Conservation (phyloP, 331 rosid genomes). For the Quercus phellos region DNA sequence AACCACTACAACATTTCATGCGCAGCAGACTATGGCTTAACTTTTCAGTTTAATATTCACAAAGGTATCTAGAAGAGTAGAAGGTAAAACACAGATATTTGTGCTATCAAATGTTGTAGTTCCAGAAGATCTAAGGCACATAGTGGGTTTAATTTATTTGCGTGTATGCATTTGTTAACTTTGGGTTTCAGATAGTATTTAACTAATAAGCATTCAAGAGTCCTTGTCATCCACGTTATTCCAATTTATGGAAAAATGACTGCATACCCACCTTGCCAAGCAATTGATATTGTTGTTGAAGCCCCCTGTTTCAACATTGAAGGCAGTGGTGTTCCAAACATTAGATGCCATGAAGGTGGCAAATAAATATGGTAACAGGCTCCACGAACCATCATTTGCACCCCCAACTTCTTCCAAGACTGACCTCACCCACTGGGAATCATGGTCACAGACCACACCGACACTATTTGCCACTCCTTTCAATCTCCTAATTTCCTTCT, state of each 20-base stretch:
- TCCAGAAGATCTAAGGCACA: not conserved
- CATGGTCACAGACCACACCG: slow-evolving; percentile 69
- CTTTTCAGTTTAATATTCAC: slow-evolving; percentile 2
- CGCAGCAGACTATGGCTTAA: not conserved
- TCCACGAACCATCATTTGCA: slow-evolving; percentile 97
- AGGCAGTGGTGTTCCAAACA: slow-evolving; percentile 87
- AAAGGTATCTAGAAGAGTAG: slow-evolving; percentile 6
- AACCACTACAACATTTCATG: not conserved
- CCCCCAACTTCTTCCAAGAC: slow-evolving; percentile 89
- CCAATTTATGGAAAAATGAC: slow-evolving; percentile 14
- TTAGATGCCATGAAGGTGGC: slow-evolving; percentile 90
- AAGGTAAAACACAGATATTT: not conserved
- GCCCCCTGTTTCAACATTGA: slow-evolving; percentile 91
- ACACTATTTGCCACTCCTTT: slow-evolving; percentile 77
- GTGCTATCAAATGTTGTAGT: not conserved
- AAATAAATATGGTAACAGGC: slow-evolving; percentile 87
- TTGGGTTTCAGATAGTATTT: slow-evolving; percentile 1
- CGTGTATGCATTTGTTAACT: not conserved
- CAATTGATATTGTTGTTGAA: slow-evolving; percentile 91
- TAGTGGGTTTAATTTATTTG: not conserved
- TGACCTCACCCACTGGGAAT: slow-evolving; percentile 87
- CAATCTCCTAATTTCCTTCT: slow-evolving; percentile 67
- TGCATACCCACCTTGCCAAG: slow-evolving; percentile 74
- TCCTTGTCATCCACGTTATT: not conserved
- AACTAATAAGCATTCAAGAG: slow-evolving; percentile 8